Base-by-base conservation (phyloP, 73 alveolate species). In the Effrenium voratum region DNA sequence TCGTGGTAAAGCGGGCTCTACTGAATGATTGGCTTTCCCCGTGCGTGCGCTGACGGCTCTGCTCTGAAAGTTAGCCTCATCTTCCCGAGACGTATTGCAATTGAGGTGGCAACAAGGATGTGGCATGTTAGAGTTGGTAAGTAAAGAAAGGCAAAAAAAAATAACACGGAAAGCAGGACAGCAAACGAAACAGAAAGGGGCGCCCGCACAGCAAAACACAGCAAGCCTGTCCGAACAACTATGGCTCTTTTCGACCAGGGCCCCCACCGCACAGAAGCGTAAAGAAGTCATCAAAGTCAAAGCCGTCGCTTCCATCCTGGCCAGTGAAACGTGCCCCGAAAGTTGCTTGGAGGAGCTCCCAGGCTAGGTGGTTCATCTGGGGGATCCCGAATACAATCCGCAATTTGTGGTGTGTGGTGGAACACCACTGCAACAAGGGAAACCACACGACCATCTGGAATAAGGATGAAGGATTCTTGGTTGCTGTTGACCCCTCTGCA, bases 281-380 rank as follows among this genome's bases (percentile, higher is more conserved):
- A 40, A 59, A 86, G 43, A 86, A 86, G n/a, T 86, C 94, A 57
- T 86, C 94, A 44, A 86, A 86, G 3, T 86, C 94, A 28, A 86
- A 86, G 68, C 44, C 57, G 63, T 59, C 82, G 15, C 82, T 55
- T 19, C 66, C 83, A 41, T 86, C 94, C 94, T 86, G 28, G 59
- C 76, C 76, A 38, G 22, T 3, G n/a, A 13, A 28, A 12, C 63
- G 19, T 12, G 44, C 40, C 57, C 12, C 12, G 60, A 12, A 26
- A 12, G 63, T 8, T 52, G 63, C n/a, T 28, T 66, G 40, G 79
- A 66, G 30, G 30, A 66, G 0, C 72, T 22, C 28, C 0, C n/a
- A 22, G 72, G 28, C 72, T 57, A 57, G 28, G 28, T 57, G 68
- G 22, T 12, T 55, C 30, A 22, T 55, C 68, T 55, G 12, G 12